phyloP scores from a whole-genome alignment of 2,329 filamentous ascomycete genomes.

The Diaporthe batatas region DNA sequence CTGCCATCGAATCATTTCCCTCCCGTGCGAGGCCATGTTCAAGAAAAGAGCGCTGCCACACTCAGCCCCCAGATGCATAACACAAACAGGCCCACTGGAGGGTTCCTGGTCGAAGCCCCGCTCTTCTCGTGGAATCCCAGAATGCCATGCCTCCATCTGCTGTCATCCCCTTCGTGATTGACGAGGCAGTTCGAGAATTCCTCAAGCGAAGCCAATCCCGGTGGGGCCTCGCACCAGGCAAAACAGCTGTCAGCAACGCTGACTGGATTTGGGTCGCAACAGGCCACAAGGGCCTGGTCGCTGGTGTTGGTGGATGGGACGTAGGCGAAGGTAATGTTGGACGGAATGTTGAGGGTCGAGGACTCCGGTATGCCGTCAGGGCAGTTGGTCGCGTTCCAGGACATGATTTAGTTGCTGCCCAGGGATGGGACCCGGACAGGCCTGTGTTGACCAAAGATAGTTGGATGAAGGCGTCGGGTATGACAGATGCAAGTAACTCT shows the following conservation, averaged over 20 bases:
- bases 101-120: background rate
- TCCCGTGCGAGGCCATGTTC: too few relatives aligned
- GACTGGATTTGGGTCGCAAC: conserved; percentile 10
- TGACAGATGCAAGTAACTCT: too few relatives aligned
- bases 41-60: too few relatives aligned
- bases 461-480: too few relatives aligned
- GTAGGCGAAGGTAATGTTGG: background rate
- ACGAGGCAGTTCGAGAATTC: background rate
- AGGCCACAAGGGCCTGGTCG: conserved; percentile 1
- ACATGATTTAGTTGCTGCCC: background rate
- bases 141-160: conserved; percentile 1
- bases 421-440: too few relatives aligned
- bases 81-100: background rate
- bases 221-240: conserved; percentile 14
- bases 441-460: too few relatives aligned
- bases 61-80: conserved; percentile 4
- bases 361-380: background rate
- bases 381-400: background rate
- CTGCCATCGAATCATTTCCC: too few relatives aligned
- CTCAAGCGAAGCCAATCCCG: background rate
- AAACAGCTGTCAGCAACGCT: background rate
- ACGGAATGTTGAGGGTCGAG: background rate
- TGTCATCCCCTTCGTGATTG: background rate
- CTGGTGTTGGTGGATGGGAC: background rate
- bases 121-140: background rate